Conservation (phyloP, 2,329 filamentous ascomycete genomes). For the Graphiopsis chlorocephala region DNA sequence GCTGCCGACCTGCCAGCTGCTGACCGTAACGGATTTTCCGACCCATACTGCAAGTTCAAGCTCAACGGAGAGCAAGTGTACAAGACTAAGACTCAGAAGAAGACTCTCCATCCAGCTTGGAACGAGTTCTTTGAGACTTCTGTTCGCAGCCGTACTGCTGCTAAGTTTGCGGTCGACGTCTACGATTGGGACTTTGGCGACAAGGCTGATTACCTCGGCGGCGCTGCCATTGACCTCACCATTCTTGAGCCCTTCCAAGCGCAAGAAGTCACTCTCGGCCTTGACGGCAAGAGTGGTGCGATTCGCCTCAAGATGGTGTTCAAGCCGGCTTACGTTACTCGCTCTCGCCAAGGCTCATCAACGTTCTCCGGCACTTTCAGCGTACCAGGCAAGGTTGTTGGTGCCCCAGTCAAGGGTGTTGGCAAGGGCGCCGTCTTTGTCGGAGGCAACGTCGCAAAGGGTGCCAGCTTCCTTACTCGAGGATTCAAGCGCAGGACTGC, state of each 20-base stretch:
- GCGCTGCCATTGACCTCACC: slow-evolving; percentile 70
- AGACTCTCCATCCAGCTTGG: slow-evolving; percentile 91
- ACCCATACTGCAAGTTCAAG: slow-evolving; percentile 93
- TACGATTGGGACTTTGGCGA: slow-evolving; percentile 98
- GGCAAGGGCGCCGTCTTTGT: slow-evolving; percentile 71
- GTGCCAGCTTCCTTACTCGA: slow-evolving; percentile 84
- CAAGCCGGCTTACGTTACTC: slow-evolving; percentile 85
- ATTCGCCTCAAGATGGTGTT: slow-evolving; percentile 84
- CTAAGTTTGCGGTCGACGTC: slow-evolving; percentile 78
- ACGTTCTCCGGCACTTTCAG: slow-evolving; percentile 92
- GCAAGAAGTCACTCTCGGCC: slow-evolving; percentile 68
- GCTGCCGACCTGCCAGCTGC: slow-evolving; percentile 84
- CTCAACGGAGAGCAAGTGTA: slow-evolving; percentile 85
- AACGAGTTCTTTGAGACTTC: slow-evolving; percentile 91
- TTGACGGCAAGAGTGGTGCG: slow-evolving; percentile 87
- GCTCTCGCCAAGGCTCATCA: slow-evolving; percentile 82
- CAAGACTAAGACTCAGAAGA: slow-evolving; percentile 96
- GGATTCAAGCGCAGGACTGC: slow-evolving; percentile 74
- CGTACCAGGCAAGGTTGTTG: slow-evolving; percentile 83
- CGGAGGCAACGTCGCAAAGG: slow-evolving; percentile 79
- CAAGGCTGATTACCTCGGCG: slow-evolving; percentile 87
- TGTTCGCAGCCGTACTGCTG: slow-evolving; percentile 78
- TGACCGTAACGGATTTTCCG: slow-evolving; percentile 93
- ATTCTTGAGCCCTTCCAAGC: slow-evolving; percentile 80
- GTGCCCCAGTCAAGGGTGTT: slow-evolving; percentile 90